Evolutionary conservation across 2,329 filamentous ascomycete species (phyloP), one percentile per base, ranked within the genome.

Genomic region (Ascochyta clinopodiicola): DNA sequence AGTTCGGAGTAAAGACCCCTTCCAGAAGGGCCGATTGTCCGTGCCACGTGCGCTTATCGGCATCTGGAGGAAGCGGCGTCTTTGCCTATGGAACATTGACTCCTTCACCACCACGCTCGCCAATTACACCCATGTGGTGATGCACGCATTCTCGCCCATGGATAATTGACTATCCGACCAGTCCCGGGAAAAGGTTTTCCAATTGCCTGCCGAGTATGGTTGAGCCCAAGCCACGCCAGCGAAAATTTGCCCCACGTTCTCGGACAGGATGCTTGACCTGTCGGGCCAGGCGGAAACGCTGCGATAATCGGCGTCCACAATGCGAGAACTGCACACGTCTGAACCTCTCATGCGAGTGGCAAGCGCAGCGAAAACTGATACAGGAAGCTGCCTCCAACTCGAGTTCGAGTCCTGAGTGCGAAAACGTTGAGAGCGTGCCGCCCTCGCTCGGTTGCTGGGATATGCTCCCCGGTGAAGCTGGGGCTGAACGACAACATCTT

Each of bases 221-320:
- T 63, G 70, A 74, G 34, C 43, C 62, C 35, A 69, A 67, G 45
- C 65, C 70, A 17, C 67, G 72, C 39, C 71, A 75, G 50, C 66
- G 72, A 45, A 74, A 70, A 61, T 75, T 74, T 57, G 72, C 71
- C 42, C 71, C 72, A 48, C 66, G 72, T n/a, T 72, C 69, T 15
- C 62, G 72, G 38, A 69, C 71, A 55, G 72, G 72, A 29, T 75
- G 72, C 53, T 60, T 74, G 43, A 75, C 71, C 8, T 75, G 72
- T 59, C 66, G 72, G 25, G 63, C 69, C 27, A 62, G 72, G 38
- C 59, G 72, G 37, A 75, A 75, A 48, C 62, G 72, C 51, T 75
- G 72, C 59, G 72, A 74, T 59, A 69, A 57, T 43, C 62, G 65
- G 39, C 71, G 70, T 43, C 72, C 72, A 34, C 61, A 66, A 40